Percentiles rank a stretch among this genome's conserved stretches.
Evolutionary conservation across 768 basidiomycete genomes (phyloP).

Genomic region (Dioszegia hungarica): DNA sequence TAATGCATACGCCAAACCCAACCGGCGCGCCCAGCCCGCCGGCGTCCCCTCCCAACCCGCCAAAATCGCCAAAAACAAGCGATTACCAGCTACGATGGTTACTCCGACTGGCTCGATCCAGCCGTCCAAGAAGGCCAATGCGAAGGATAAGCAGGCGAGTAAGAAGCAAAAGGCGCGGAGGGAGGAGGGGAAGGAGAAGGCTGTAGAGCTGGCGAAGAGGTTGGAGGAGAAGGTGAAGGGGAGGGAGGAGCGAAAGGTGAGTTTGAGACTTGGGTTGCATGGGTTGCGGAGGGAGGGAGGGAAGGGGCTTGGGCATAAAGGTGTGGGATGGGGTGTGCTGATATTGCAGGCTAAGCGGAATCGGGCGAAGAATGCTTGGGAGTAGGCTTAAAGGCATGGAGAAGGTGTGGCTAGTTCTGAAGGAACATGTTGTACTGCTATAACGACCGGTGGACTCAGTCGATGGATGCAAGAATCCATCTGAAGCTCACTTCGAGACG

Average conservation of each 20-base stretch:
- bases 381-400: background rate
- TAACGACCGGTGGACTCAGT: too few relatives aligned
- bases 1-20: background rate
- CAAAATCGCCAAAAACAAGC: conserved; percentile 34
- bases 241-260: conserved; percentile 41
- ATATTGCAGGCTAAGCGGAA: conserved; percentile 31
- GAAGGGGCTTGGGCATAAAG: background rate
- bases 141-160: conserved; percentile 14
- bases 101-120: conserved; percentile 18
- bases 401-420: background rate
- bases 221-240: conserved; percentile 29
- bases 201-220: conserved; percentile 28
- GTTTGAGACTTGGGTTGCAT: conserved; percentile 5
- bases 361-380: conserved; percentile 43
- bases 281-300: background rate
- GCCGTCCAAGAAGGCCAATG: conserved; percentile 21
- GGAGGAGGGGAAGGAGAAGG: conserved; percentile 36
- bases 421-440: background rate
- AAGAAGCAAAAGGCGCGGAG: conserved; percentile 25
- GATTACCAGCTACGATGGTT: conserved; percentile 40
- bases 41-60: conserved; percentile 9
- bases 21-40: background rate
- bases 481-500: too few relatives aligned
- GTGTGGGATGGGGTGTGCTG: background rate
- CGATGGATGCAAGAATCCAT: too few relatives aligned